These are phyloP conservation scores for Cryoendolithus antarcticus DNA, from an alignment of 2,329 filamentous ascomycete species.

Conservation along the genomic window DNA sequence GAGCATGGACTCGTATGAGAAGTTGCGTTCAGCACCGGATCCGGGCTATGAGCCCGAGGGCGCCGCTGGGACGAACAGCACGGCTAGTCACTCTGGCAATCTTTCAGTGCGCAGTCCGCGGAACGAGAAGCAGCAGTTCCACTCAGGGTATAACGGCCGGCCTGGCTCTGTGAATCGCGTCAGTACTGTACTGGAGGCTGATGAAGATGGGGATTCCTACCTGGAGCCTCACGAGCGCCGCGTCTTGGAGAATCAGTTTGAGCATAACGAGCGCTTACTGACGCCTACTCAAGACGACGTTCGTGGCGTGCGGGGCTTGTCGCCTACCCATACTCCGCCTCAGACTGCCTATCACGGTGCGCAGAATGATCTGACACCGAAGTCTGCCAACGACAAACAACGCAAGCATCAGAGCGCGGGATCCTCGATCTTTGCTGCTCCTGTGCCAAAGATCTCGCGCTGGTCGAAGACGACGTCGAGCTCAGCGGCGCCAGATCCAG, in stretches of 20 bases:
- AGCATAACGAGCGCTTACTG: constrained; percentile 47
- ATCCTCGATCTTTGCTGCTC: constrained; percentile 53
- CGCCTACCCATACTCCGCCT: constrained; percentile 38
- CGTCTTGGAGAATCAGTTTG: constrained; percentile 42
- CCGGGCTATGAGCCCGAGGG: constrained; percentile 74
- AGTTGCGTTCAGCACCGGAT: constrained; percentile 56
- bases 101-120: constrained; percentile 28
- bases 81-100: constrained; percentile 64
- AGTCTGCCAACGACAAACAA: constrained; percentile 54
- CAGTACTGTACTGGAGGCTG: constrained; percentile 75
- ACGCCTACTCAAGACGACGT: constrained; percentile 47
- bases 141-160: constrained; percentile 40
- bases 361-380: constrained; percentile 65
- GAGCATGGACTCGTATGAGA: constrained; percentile 57
- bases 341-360: constrained; percentile 33
- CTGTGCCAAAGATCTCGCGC: constrained; percentile 72
- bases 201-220: constrained; percentile 42
- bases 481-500: constrained; percentile 48
- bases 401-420: constrained; percentile 82
- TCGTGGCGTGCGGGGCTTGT: constrained; percentile 27
- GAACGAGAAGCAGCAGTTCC: constrained; percentile 25
- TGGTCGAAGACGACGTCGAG: constrained; percentile 97
- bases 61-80: constrained; percentile 61
- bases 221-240: constrained; percentile 38
- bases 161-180: constrained; percentile 63